Conservation (phyloP, 148 eudicot species). For the Selenicereus undatus region DNA sequence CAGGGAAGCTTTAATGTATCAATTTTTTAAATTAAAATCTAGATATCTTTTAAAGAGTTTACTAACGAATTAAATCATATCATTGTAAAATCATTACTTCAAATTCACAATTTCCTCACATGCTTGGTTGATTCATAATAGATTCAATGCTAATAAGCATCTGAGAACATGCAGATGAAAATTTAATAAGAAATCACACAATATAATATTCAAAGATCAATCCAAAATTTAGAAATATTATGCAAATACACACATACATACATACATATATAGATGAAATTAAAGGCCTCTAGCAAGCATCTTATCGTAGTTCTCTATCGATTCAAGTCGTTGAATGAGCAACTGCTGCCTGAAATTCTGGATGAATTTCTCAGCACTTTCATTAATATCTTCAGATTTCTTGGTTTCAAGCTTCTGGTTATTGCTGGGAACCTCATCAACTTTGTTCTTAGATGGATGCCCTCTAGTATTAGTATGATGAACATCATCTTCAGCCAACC, state of each 20-base stretch:
- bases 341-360: constrained; percentile 65
- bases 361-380: constrained; percentile 77
- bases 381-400: constrained; percentile 45
- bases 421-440: too few species aligned
- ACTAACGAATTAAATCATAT: too few species aligned
- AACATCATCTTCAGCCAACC: not conserved
- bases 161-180: not conserved
- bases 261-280: not conserved
- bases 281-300: constrained; percentile 68
- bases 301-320: constrained; percentile 63
- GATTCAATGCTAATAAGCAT: too few species aligned
- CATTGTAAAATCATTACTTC: too few species aligned
- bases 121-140: too few species aligned
- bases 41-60: too few species aligned
- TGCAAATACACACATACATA: not conserved
- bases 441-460: not conserved
- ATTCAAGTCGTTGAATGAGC: constrained; percentile 72
- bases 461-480: not conserved
- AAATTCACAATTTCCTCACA: too few species aligned
- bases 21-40: too few species aligned
- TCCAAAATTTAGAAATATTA: not conserved
- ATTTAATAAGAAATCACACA: too few species aligned
- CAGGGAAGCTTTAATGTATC: too few species aligned
- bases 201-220: not conserved
- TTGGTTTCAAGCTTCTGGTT: constrained; percentile 21